phyloP scores from a whole-genome alignment of 768 basidiomycete species.

The Naganishia antarctica region DNA sequence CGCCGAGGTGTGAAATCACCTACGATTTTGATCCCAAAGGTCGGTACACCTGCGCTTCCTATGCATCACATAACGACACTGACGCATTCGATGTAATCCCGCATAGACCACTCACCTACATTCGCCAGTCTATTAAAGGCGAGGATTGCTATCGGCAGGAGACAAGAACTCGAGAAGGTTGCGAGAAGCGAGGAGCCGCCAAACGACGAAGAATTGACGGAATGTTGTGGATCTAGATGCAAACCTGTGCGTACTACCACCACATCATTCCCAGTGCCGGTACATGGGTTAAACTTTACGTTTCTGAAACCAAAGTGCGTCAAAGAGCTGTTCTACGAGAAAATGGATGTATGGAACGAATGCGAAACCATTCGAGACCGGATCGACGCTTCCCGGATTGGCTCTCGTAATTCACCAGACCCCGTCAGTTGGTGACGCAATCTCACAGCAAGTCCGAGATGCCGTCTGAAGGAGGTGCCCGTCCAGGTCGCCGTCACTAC shows the following conservation, averaged over 20 bases:
- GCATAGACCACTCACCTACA: constrained; percentile 10
- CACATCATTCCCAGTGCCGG: not conserved
- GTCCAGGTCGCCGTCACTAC: too few species aligned
- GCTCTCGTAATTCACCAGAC: not conserved
- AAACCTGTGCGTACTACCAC: constrained; percentile 1
- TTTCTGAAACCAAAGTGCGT: not conserved
- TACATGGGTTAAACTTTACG: not conserved
- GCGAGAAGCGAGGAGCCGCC: constrained; percentile 12
- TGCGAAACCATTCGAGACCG: constrained; percentile 17
- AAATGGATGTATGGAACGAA: constrained; percentile 14
- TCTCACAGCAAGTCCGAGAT: too few species aligned
- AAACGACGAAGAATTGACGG: constrained; percentile 11
- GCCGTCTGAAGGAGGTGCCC: too few species aligned
- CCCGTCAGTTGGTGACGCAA: not conserved
- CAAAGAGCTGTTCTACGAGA: constrained; percentile 19
- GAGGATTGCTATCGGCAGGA: constrained; percentile 15
- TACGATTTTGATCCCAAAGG: constrained; percentile 21
- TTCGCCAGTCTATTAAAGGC: constrained; percentile 4
- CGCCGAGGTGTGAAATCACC: constrained; percentile 8
- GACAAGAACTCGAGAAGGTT: constrained; percentile 18
- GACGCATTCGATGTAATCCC: too few species aligned
- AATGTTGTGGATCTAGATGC: constrained; percentile 13
- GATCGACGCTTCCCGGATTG: not conserved
- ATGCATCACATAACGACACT: too few species aligned
- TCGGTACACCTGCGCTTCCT: too few species aligned